A percentile compares a stretch with the other conserved stretches of the same genome.
Conservation (phyloP, 78 protist genomes). For the Cavenderia fasciculata region DNA sequence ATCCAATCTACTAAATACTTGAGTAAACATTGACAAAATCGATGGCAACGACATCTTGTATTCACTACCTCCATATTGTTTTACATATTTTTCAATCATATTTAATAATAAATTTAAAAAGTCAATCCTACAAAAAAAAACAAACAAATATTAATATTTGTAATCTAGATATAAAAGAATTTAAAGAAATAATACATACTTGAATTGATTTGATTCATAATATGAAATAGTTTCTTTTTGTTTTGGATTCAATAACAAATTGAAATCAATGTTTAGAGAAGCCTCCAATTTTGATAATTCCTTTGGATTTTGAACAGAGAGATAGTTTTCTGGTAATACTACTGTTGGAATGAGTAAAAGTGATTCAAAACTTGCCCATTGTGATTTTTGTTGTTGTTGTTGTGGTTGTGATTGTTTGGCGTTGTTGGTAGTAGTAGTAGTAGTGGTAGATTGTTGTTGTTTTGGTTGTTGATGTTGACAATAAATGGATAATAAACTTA, state of each 20-base stretch:
- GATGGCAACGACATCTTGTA: slow-evolving; percentile 40
- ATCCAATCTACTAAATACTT: slow-evolving; percentile 3
- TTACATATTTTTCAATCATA: slow-evolving; percentile 18
- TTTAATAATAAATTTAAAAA: slow-evolving; percentile 26
- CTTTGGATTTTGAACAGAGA: background rate
- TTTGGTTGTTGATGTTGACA: background rate
- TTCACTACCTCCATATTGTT: slow-evolving; percentile 1
- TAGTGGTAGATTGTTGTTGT: background rate
- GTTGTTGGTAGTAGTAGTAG: background rate
- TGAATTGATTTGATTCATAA: slow-evolving; percentile 17
- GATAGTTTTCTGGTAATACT: background rate
- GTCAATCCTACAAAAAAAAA: slow-evolving; percentile 16
- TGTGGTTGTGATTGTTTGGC: background rate
- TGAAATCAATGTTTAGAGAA: slow-evolving; percentile 16
- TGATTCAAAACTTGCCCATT: slow-evolving; percentile 53
- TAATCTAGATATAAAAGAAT: background rate
- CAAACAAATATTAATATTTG: background rate
- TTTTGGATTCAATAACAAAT: background rate
- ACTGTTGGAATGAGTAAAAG: slow-evolving; percentile 45
- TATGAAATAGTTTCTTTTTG: background rate
- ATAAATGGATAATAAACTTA: slow-evolving; percentile 41
- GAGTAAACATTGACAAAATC: background rate
- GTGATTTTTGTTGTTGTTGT: background rate
- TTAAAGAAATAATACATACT: background rate
- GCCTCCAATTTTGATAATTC: background rate